phyloP scores from a whole-genome alignment of 306 rosid species.

The Astragalus glycyphyllos region DNA sequence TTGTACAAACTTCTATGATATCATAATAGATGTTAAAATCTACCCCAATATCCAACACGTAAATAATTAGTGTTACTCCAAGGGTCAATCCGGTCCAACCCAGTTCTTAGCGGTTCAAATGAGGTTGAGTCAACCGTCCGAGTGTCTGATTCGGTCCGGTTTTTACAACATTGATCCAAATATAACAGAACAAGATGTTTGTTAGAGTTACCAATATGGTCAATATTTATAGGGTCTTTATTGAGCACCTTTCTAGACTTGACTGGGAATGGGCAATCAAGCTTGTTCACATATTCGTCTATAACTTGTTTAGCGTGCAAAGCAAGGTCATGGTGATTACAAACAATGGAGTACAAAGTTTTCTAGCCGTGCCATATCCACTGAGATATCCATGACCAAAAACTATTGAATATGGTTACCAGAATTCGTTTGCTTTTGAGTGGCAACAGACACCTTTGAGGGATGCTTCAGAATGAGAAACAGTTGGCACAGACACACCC shows the following conservation, averaged over 20 bases:
- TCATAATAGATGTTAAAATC: no score
- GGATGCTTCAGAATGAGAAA: conserved; percentile 46
- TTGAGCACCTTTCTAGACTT: conserved; percentile 31
- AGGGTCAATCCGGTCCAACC: no score
- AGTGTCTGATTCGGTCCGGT: no score
- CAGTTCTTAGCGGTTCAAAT: no score
- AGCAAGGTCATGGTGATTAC: conserved; percentile 33
- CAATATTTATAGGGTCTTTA: conserved; percentile 14
- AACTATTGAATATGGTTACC: conserved; percentile 20
- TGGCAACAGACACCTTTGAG: conserved; percentile 39
- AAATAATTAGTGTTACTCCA: no score
- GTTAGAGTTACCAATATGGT: background rate
- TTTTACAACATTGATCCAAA: no score
- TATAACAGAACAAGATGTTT: background rate
- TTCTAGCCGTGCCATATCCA: conserved; percentile 3
- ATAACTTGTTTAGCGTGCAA: conserved; percentile 53
- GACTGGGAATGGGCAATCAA: conserved; percentile 45
- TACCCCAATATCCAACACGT: no score
- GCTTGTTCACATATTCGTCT: conserved; percentile 30
- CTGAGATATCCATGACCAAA: conserved; percentile 3
- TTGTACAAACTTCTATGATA: no score
- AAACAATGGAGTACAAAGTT: background rate
- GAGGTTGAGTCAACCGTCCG: no score
- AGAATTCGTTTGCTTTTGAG: conserved; percentile 38
- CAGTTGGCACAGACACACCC: conserved; percentile 39